Base-by-base conservation (phyloP, 139 green algal genomes). In the Chlamydomonas incerta region DNA sequence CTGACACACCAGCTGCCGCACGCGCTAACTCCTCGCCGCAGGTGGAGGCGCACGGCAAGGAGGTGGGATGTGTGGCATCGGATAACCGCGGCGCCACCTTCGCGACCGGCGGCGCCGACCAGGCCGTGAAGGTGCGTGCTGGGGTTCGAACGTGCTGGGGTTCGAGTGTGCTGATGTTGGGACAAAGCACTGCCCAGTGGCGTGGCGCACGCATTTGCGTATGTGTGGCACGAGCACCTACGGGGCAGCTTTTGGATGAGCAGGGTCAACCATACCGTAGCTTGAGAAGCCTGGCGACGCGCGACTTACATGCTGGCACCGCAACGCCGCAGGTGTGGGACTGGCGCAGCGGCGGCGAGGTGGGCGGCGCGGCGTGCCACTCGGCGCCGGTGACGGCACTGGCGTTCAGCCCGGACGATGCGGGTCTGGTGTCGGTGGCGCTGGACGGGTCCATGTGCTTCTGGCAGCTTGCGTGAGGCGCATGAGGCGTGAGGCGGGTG, bases 311-410 rank as follows among this genome's bases (percentile, higher is more conserved):
- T 28, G 3, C n/a, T n/a, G n/a, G n/a, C n/a, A n/a, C n/a, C n/a
- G n/a, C n/a, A n/a, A n/a, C n/a, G n/a, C n/a, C n/a, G 29, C 50
- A 91, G 74, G 35, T 91, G 79, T 91, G 84, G 82, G 79, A 87
- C 80, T 68, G 85, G 65, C 76, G 29, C 24, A 73, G 28, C 37
- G 82, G 82, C 10, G 41, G 5, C 8, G 71, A 74, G 73, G 6
- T 83, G 34, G 74, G 52, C 5, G 50, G 34, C 23, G 73, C 9
- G n/a, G 28, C 52, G 8, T n/a, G 52, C 2, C 83, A 88, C 50
- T 72, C 74, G 6, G 74, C 35, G 17, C 74, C 67, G n/a, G 55
- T 88, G 23, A 69, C 74, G 2, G 71, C 65, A 50, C 34, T 88
- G 50, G 52, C 50, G 18, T 76, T 47, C 80, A 58, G 67, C 67